A percentile compares a stretch with the other conserved stretches of the same genome.
These are phyloP conservation scores for Globisporangium uncinulatum DNA, from an alignment of 352 stramenopile species.

Conservation along the genomic window DNA sequence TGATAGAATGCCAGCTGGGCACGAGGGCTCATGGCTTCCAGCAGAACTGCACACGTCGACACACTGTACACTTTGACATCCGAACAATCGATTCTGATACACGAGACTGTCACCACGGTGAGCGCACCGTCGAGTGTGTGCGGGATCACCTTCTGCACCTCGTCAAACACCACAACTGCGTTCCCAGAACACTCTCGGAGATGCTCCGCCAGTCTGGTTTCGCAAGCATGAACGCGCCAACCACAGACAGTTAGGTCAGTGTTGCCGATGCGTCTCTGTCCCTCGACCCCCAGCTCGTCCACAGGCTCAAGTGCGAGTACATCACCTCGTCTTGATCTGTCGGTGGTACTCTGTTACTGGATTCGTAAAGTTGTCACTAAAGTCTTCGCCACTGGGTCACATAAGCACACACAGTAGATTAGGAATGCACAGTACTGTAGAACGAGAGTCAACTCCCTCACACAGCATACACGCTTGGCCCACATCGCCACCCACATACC, in stretches of 20 bases:
- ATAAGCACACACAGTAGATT: conserved; percentile 3
- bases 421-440: background rate
- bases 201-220: conserved; percentile 62
- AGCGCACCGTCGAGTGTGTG: conserved; percentile 81
- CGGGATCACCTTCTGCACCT: conserved; percentile 90
- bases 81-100: background rate
- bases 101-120: background rate
- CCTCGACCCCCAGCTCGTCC: background rate
- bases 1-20: conserved; percentile 78
- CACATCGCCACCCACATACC: background rate
- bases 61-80: background rate
- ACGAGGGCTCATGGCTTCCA: conserved; percentile 65
- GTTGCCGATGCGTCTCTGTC: background rate
- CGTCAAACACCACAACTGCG: conserved; percentile 87
- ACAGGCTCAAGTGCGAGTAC: background rate
- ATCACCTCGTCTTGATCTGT: conserved; percentile 74
- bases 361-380: conserved; percentile 80
- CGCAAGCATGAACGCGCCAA: conserved; percentile 3
- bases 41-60: conserved; percentile 37
- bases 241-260: background rate
- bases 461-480: background rate
- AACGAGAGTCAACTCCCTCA: background rate
- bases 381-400: conserved; percentile 66
- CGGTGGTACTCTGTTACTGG: conserved; percentile 79
- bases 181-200: conserved; percentile 79